phyloP scores from a whole-genome alignment of 768 basidiomycete genomes.

The Lactarius trivialis region DNA sequence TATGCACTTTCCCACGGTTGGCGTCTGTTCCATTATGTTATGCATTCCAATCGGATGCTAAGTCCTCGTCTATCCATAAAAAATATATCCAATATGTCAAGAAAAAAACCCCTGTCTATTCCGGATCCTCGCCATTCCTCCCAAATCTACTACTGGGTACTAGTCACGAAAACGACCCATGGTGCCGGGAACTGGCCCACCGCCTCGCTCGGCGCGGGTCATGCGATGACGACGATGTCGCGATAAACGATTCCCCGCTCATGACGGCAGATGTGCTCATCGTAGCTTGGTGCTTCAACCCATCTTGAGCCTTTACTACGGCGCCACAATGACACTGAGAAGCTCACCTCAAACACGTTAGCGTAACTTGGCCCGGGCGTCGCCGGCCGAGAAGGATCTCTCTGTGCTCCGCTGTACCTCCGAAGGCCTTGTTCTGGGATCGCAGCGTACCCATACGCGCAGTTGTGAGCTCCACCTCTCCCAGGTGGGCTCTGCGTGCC shows the following conservation, averaged over 20 bases:
- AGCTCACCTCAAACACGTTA: constrained; percentile 22
- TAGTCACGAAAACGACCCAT: constrained; percentile 19
- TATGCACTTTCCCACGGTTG: constrained; percentile 11
- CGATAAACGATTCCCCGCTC: constrained; percentile 18
- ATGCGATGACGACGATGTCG: constrained; percentile 6
- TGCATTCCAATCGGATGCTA: background rate
- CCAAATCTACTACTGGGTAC: background rate
- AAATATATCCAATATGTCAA: constrained; percentile 10
- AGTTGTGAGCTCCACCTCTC: constrained; percentile 15
- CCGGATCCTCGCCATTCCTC: background rate
- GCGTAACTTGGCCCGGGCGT: constrained; percentile 19
- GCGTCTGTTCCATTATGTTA: background rate
- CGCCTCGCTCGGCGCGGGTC: constrained; percentile 18
- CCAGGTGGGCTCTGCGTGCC: constrained; percentile 18
- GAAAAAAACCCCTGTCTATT: constrained; percentile 10
- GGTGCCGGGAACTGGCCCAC: constrained; percentile 15
- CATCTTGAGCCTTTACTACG: background rate
- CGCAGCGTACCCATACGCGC: constrained; percentile 14
- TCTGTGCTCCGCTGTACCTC: constrained; percentile 20
- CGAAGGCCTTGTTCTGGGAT: constrained; percentile 18
- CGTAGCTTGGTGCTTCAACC: background rate
- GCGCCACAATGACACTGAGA: background rate
- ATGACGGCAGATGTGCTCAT: constrained; percentile 20
- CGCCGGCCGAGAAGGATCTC: constrained; percentile 20
- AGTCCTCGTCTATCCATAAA: background rate